Evolutionary conservation across 495 filamentous ascomycete genomes (phyloP).

Genomic region (Tuber umbilicatum): DNA sequence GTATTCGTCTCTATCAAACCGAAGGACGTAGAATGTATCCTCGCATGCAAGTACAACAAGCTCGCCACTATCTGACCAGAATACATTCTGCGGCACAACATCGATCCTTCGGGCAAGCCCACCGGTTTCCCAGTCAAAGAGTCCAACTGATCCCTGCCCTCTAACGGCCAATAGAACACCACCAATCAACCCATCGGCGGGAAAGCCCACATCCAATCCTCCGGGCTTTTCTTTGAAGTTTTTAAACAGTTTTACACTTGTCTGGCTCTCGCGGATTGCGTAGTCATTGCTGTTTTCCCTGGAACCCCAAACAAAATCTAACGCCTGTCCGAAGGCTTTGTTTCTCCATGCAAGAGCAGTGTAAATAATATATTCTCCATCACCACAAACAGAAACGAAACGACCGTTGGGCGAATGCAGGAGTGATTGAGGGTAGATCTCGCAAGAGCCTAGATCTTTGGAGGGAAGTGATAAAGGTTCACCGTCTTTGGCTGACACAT

Average conservation of each 20-base stretch:
- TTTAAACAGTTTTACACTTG: conserved; percentile 91
- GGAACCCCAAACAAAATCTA: conserved; percentile 95
- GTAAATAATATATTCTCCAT: conserved; percentile 98
- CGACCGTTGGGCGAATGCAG: conserved; percentile 95
- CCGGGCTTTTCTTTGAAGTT: conserved; percentile 92
- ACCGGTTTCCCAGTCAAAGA: conserved; percentile 94
- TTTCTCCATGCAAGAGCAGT: conserved; percentile 96
- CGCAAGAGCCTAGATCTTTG: conserved; percentile 90
- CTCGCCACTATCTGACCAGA: conserved; percentile 96
- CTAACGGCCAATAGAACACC: conserved; percentile 92
- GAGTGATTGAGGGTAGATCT: conserved; percentile 92
- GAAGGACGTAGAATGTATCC: conserved; percentile 88
- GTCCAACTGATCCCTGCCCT: conserved; percentile 85
- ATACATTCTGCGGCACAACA: conserved; percentile 74
- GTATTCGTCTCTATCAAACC: conserved; percentile 84
- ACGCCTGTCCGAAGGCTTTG: conserved; percentile 88
- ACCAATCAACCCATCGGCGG: conserved; percentile 82
- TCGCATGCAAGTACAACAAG: conserved; percentile 89
- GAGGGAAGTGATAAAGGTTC: conserved; percentile 75
- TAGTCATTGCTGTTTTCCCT: conserved; percentile 99
- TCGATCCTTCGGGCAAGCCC: conserved; percentile 88
- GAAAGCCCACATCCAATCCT: conserved; percentile 89
- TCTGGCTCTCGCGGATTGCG: conserved; percentile 86
- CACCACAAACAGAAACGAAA: conserved; percentile 93
- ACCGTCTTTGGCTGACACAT: conserved; percentile 77